Evolutionary conservation across 495 filamentous ascomycete species (phyloP).

Genomic region (Amniculicola lignicola): DNA sequence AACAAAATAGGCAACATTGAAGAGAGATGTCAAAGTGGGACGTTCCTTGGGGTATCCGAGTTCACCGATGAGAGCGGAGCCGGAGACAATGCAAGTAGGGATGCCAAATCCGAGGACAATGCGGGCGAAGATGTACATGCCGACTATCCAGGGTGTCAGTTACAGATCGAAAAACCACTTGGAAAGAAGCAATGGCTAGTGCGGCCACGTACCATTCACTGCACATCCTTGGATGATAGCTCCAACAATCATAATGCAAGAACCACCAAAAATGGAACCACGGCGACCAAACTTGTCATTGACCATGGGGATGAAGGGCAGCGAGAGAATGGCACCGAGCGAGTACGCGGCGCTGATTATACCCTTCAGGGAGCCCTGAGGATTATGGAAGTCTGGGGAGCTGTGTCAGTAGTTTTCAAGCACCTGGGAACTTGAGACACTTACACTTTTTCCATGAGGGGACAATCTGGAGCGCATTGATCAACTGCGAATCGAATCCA

Average conservation of each 20-base stretch:
- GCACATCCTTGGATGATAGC: conserved; percentile 56
- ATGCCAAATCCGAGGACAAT: conserved; percentile 50
- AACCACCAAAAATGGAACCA: conserved; percentile 60
- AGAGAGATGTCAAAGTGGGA: conserved; percentile 62
- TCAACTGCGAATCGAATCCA: conserved; percentile 69
- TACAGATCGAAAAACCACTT: too few species aligned
- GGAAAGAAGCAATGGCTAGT: neutral
- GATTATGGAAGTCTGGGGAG: conserved; percentile 42
- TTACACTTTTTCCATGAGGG: conserved; percentile 56
- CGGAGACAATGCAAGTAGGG: conserved; percentile 62
- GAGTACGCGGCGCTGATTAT: conserved; percentile 44
- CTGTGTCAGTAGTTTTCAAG: neutral
- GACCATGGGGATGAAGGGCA: conserved; percentile 57
- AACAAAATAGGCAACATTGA: conserved; percentile 64
- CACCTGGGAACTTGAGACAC: conserved; percentile 19
- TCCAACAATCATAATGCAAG: conserved; percentile 56
- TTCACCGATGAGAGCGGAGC: conserved; percentile 63
- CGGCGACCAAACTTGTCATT: conserved; percentile 55
- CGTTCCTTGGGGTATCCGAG: conserved; percentile 65
- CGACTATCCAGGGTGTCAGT: conserved; percentile 34
- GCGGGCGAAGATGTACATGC: conserved; percentile 65
- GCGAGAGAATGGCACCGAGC: conserved; percentile 53
- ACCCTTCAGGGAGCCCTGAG: conserved; percentile 41
- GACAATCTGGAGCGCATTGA: conserved; percentile 67
- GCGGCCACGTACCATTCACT: conserved; percentile 44